Base-by-base conservation (phyloP, 257 asterid species). In the Nicotiana undulata region DNA sequence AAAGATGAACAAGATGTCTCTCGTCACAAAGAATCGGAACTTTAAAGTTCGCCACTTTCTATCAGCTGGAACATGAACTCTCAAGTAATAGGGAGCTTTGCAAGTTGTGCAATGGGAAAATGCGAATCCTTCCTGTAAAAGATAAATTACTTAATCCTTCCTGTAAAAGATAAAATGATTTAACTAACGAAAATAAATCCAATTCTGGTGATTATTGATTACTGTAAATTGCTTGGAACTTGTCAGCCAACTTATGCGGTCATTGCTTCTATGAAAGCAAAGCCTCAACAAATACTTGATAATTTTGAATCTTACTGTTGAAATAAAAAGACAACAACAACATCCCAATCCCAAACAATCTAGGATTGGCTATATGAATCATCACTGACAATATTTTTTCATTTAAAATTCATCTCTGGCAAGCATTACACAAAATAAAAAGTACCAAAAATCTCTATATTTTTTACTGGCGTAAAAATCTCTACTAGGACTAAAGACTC, bases 91-190 rank as follows among this genome's bases (percentile, higher is more conserved):
- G 44, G 96, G 97, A 87, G 97, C 93, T 86, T 95, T 93, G 93
- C 98, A 95, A 68, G 98, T 95, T 16, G 97, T 93, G 92, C 98
- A 95, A 87, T 95, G 96, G 66, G 98, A 91, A 90, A 95, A 95
- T 68, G 98, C 97, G 80, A 93, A 89, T 18, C 98, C 98, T 94
- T 94, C 98, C 98, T 94, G 91, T 83, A 76, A 61, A 82, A 46
- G 12, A 46, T n/a, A 46, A 46, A 40, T 37, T 15, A 5, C 8
- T 37, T 37, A 93, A 89, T 20, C 98, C 98, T 94, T 94, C 98
- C 98, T 93, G 92, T 83, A 74, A 63, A 82, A 46, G 13, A 72
- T 20, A 49, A 46, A 40, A 37, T 24, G 6, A 46, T 72, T 72
- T 46, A 72, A 58, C 77, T 72, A 46, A 46, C 2, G 3, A 15